Base-by-base conservation (phyloP, 139 green algal genomes). In the Limnomonas spitsbergensis region DNA sequence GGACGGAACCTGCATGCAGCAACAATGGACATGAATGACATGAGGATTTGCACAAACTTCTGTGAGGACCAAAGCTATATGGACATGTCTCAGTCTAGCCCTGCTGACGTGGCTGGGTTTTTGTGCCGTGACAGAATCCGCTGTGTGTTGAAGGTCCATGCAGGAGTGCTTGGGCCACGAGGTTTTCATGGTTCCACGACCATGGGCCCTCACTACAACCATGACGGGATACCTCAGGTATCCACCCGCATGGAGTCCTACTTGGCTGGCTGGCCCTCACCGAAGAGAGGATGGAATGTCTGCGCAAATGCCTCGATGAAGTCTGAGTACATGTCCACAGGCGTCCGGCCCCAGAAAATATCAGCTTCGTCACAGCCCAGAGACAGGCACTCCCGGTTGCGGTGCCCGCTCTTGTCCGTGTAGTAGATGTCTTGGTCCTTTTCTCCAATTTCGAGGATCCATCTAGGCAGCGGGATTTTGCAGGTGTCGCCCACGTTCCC, bases 341-440 rank as follows among this genome's bases (percentile, higher is more conserved):
- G 96, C 24, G 95, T 96, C 14, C 95, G 87, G 24, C 94, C 93
- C 56, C 80, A 81, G 54, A 99, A 94, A 37, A 97, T 80, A 3
- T 88, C 89, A 61, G 89, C 80, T 32, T 93, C 76, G 73, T 98
- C 95, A 72, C 91, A 97, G n/a, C 93, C 94, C 4, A 99, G 80
- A 26, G 89, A 97, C 0, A 99, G 77, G 88, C 91, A 99, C 85
- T 99, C 96, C 53, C 83, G 81, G 87, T 99, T 99, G 31, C 95
- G 85, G 42, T 88, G 78, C 24, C 94, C 92, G 4, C 42, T 71
- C 80, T 87, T 86, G 84, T 99, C 96, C 26, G 94, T 99, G 88
- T 94, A 99, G 56, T 95, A 97, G 53, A 99, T 94, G 81, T 99
- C 95, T 7, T 90, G 90, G 78, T 98, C 91, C 38, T 82, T 76